Conservation (phyloP, 2,329 filamentous ascomycete species). For the Alternaria brassicae region DNA sequence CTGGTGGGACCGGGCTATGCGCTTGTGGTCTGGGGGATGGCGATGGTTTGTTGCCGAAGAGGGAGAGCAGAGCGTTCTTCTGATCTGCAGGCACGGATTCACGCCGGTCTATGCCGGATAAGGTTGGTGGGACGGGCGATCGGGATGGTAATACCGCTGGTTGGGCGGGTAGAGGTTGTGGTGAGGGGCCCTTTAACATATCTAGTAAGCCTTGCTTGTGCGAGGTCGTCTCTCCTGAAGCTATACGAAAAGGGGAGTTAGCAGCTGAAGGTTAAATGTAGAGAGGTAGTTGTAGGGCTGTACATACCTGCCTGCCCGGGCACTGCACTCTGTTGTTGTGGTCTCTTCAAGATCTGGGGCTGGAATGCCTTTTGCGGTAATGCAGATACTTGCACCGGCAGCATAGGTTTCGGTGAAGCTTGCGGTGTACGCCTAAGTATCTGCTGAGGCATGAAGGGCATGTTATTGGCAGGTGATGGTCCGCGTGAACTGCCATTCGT, state of each 20-base stretch:
- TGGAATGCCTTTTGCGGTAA: slow-evolving; percentile 37
- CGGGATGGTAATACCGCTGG: slow-evolving; percentile 14
- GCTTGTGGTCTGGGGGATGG: slow-evolving; percentile 19
- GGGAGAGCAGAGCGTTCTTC: slow-evolving; percentile 46
- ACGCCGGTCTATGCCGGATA: slow-evolving; percentile 32
- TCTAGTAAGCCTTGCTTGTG: slow-evolving; percentile 32
- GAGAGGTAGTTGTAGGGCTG: too few species aligned
- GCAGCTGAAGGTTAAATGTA: background rate
- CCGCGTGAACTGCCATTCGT: slow-evolving; percentile 36
- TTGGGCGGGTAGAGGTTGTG: slow-evolving; percentile 19
- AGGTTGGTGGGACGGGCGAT: slow-evolving; percentile 13
- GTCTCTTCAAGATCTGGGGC: slow-evolving; percentile 47
- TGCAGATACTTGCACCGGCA: slow-evolving; percentile 13
- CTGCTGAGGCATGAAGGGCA: slow-evolving; percentile 39
- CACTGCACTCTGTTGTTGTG: slow-evolving; percentile 36
- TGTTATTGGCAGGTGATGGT: slow-evolving; percentile 36
- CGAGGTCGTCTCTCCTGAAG: slow-evolving; percentile 17
- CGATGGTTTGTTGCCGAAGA: slow-evolving; percentile 39
- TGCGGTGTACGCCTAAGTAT: slow-evolving; percentile 32
- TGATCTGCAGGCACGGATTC: slow-evolving; percentile 42
- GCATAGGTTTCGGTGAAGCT: slow-evolving; percentile 10
- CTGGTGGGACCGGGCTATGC: slow-evolving; percentile 29
- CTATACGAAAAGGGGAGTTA: background rate
- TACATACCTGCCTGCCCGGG: slow-evolving; percentile 3
- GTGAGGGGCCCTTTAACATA: slow-evolving; percentile 29